Conservation (phyloP, 2,329 filamentous ascomycete genomes). For the Karstenula rhodostoma region DNA sequence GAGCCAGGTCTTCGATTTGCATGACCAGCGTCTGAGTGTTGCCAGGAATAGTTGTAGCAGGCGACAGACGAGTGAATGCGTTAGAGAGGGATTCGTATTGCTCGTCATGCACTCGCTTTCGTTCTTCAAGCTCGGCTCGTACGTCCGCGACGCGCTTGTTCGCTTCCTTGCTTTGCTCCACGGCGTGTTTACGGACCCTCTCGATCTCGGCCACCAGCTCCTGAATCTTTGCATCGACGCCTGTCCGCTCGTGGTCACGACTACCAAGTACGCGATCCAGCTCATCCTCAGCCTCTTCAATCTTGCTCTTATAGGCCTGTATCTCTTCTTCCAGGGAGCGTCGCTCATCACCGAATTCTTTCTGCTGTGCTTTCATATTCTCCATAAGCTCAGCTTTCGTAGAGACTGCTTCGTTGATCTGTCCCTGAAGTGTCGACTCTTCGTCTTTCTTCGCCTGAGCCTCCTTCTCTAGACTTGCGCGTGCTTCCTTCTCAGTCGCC, state of each 20-base stretch:
- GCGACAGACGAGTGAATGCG: constrained; percentile 51
- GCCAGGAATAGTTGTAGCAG: constrained; percentile 43
- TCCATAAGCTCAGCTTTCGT: constrained; percentile 93
- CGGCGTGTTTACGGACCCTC: constrained; percentile 59
- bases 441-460: constrained; percentile 63
- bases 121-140: constrained; percentile 64
- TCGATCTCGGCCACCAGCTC: constrained; percentile 76
- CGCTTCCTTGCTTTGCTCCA: constrained; percentile 59
- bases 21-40: constrained; percentile 49
- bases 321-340: constrained; percentile 84
- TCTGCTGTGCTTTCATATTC: constrained; percentile 91
- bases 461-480: constrained; percentile 74
- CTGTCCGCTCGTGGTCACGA: constrained; percentile 80
- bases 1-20: constrained; percentile 56
- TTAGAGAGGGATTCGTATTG: constrained; percentile 38
- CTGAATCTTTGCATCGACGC: constrained; percentile 72
- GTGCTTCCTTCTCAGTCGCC: constrained; percentile 73
- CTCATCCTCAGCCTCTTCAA: constrained; percentile 92
- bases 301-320: constrained; percentile 74
- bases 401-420: constrained; percentile 84
- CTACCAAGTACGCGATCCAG: constrained; percentile 85
- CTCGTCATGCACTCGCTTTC: constrained; percentile 53
- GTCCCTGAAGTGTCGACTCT: constrained; percentile 69
- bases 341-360: constrained; percentile 85
- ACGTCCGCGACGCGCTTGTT: constrained; percentile 57